Percentiles rank a stretch among this genome's conserved stretches.
Evolutionary conservation across 129 eudicot species (phyloP).

Genomic region (Arctium minus): DNA sequence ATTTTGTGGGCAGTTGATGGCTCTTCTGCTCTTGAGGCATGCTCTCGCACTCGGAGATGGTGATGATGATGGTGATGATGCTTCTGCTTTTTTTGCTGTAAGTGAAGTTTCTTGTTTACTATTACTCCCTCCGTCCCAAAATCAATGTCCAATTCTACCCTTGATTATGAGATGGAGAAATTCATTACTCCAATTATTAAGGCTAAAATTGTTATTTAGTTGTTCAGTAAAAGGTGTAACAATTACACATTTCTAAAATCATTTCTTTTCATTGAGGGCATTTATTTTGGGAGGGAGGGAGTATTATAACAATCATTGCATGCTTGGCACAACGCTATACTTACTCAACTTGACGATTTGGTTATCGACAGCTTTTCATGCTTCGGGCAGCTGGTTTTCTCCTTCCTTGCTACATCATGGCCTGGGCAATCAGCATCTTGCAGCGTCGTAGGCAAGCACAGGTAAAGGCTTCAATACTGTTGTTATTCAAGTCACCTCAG

Average conservation of each 20-base stretch:
- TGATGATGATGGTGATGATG: slow-evolving; percentile 53
- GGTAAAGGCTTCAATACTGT: slow-evolving; percentile 29
- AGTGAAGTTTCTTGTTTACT: slow-evolving; percentile 26
- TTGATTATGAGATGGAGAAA: neutral
- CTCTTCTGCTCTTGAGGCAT: slow-evolving; percentile 69
- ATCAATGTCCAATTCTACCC: neutral
- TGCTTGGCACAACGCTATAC: neutral
- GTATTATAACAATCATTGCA: neutral
- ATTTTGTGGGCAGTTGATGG: slow-evolving; percentile 49
- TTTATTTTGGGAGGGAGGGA: neutral
- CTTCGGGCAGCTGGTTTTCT: slow-evolving; percentile 83
- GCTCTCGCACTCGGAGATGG: slow-evolving; percentile 53
- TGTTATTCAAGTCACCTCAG: neutral
- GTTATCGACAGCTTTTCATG: slow-evolving; percentile 54
- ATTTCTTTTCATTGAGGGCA: neutral
- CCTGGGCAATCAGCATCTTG: slow-evolving; percentile 74
- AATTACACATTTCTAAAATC: neutral
- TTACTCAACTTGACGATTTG: slow-evolving; percentile 6
- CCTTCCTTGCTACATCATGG: slow-evolving; percentile 81
- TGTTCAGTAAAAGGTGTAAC: no score
- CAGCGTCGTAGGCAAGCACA: slow-evolving; percentile 77
- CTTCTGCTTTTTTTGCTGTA: slow-evolving; percentile 69
- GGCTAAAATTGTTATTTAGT: neutral
- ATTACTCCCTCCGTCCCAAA: neutral
- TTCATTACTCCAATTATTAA: neutral